Base-by-base conservation (phyloP, 805 yeast species). In the Candida golubevii region DNA sequence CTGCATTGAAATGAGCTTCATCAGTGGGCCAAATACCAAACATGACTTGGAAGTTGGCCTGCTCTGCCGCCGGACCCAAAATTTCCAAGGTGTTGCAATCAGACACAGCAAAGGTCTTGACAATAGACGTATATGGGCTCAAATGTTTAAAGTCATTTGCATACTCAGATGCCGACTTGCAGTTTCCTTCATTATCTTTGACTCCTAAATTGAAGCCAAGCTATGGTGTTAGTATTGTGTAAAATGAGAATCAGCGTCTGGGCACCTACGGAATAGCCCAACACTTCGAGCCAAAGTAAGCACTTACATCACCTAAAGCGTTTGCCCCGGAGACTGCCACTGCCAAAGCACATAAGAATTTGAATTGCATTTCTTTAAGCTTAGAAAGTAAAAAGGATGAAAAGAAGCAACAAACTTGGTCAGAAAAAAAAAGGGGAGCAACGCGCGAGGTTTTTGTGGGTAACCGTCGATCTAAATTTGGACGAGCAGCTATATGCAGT, bases 11-110 rank as follows among this genome's bases (percentile, higher is more conserved):
- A 66, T 88, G 95, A 41, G 82, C 65, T 42, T 82, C 88, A 61
- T 88, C 96, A 42, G 77, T 88, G 65, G 97, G 97, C 97, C 98
- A 91, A 56, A 91, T 77, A 65, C 97, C 97, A 36, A 88, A 71
- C 65, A 88, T 79, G 36, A 86, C 64, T 57, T 80, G 75, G 77
- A 89, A 85, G 46, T 89, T 88, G 53, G 81, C 82, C 46, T 71
- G 70, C 61, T 83, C 90, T 43, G 87, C 88, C 49, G 88, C 96
- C 38, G 97, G 96, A 45, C 89, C 96, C 53, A 91, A 72, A 59
- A 74, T 74, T 69, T 84, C 79, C 61, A 91, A 75, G 47, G 97
- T 86, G 77, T 89, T 83, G 77, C 97, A 91, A 67, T 88, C 95
- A n/a, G 95, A 83, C 39, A 85, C 89, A 28, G 97, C 93, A 64